These are phyloP conservation scores for Trichoderma koningiopsis DNA, from an alignment of 2,329 filamentous ascomycete genomes.

Conservation along the genomic window DNA sequence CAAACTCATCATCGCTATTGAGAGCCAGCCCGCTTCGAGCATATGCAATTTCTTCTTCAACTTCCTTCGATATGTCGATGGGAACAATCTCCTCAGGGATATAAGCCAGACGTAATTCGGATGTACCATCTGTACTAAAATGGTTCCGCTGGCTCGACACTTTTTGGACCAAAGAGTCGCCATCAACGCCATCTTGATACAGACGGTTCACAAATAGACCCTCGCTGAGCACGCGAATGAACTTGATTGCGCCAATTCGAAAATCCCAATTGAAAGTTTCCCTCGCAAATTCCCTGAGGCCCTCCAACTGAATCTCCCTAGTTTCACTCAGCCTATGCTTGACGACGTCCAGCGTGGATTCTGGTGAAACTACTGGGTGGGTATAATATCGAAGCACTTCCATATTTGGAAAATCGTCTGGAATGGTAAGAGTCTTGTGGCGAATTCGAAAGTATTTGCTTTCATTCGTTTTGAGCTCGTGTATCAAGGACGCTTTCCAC, in stretches of 20 bases:
- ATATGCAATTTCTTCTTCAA: conserved; percentile 58
- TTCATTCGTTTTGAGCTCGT: conserved; percentile 82
- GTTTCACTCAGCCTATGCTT: conserved; percentile 33
- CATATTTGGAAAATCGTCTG: conserved; percentile 76
- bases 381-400: conserved; percentile 86
- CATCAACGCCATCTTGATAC: conserved; percentile 29
- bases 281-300: conserved; percentile 71
- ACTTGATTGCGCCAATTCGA: conserved; percentile 77
- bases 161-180: conserved; percentile 58
- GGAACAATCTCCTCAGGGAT: conserved; percentile 75
- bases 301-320: conserved; percentile 40
- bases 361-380: conserved; percentile 77
- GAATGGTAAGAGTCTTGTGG: conserved; percentile 73
- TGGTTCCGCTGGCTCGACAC: conserved; percentile 71
- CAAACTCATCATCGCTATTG: conserved; percentile 68
- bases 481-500: conserved; percentile 73
- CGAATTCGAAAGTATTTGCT: conserved; percentile 76
- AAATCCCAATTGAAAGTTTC: conserved; percentile 88
- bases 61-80: conserved; percentile 73
- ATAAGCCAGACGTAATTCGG: conserved; percentile 79
- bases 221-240: conserved; percentile 78
- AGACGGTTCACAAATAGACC: conserved; percentile 69
- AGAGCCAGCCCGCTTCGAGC: conserved; percentile 59
- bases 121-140: conserved; percentile 70
- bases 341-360: conserved; percentile 44